Evolutionary conservation across 1,284 basidiomycete species (phyloP).

Genomic region (Sparassis latifolia): DNA sequence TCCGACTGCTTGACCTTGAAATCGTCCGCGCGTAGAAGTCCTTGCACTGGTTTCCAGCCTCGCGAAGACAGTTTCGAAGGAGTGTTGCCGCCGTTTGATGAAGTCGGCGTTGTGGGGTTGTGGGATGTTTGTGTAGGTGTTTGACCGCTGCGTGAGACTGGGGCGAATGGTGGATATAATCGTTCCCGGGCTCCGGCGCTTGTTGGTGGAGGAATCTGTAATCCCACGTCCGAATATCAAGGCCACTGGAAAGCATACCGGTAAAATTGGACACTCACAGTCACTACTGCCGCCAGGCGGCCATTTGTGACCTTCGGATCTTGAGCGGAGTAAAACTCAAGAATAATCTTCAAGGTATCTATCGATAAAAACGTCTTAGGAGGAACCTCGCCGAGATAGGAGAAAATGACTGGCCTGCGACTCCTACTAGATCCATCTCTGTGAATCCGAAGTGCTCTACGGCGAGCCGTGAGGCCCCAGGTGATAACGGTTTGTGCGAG

Average conservation of each 20-base stretch:
- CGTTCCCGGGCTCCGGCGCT: constrained; percentile 13
- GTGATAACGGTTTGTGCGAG: constrained; percentile 63
- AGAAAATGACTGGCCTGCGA: constrained; percentile 44
- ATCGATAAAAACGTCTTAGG: constrained; percentile 3
- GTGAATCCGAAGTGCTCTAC: constrained; percentile 60
- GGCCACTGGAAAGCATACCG: not conserved
- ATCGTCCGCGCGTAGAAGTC: too few species aligned
- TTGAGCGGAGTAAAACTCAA: constrained; percentile 69
- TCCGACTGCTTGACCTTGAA: too few species aligned
- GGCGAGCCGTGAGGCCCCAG: constrained; percentile 60
- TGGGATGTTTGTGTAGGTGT: constrained; percentile 3
- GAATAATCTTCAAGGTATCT: constrained; percentile 60
- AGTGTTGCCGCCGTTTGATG: constrained; percentile 12
- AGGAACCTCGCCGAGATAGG: not conserved
- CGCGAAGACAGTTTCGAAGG: constrained; percentile 15
- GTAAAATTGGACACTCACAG: constrained; percentile 33
- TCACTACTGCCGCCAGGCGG: constrained; percentile 43
- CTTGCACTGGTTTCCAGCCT: constrained; percentile 18
- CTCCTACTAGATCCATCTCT: constrained; percentile 45
- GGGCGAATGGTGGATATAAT: constrained; percentile 20
- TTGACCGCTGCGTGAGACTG: constrained; percentile 8
- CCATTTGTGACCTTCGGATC: constrained; percentile 40
- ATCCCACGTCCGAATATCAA: not conserved
- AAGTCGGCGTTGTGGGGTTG: constrained; percentile 11
- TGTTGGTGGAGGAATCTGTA: constrained; percentile 40